Percentiles rank a stretch among this genome's conserved stretches.
Conservation (phyloP, 495 filamentous ascomycete species). For the Astrocystis sublimbata region DNA sequence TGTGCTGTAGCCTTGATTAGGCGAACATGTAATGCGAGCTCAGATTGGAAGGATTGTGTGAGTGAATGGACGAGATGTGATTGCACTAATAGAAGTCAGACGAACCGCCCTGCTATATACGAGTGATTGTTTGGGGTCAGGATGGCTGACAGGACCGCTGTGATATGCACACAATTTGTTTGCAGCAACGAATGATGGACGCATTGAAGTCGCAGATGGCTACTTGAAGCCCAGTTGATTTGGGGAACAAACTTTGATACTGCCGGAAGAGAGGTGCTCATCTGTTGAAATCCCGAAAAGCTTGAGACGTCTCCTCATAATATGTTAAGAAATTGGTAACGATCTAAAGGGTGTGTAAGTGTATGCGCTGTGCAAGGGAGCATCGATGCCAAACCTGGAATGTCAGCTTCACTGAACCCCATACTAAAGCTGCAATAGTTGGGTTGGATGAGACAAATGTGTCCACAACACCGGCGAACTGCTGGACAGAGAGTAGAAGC, state of each 20-base stretch:
- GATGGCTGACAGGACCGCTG: not conserved
- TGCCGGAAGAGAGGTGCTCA: not conserved
- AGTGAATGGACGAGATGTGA: not conserved
- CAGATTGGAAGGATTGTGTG: not conserved
- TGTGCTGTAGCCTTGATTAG: not conserved
- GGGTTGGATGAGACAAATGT: not conserved
- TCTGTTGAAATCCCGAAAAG: not conserved
- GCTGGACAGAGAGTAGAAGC: not conserved
- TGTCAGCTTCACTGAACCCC: not conserved
- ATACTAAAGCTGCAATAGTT: not conserved
- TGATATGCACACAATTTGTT: not conserved
- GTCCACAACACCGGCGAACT: not conserved
- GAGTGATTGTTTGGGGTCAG: not conserved
- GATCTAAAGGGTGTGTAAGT: not conserved
- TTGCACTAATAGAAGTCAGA: not conserved
- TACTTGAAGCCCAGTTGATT: not conserved
- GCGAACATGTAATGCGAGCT: not conserved
- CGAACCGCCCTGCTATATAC: too few species aligned
- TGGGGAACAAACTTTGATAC: not conserved
- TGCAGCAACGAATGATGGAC: conserved; percentile 1
- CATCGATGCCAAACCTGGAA: not conserved
- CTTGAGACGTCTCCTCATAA: not conserved
- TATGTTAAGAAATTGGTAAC: not conserved
- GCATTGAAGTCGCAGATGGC: not conserved
- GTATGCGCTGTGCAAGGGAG: not conserved